Evolutionary conservation across 176 grass and related monocot species (phyloP).

Genomic region (Ampelocalamus luodianensis): DNA sequence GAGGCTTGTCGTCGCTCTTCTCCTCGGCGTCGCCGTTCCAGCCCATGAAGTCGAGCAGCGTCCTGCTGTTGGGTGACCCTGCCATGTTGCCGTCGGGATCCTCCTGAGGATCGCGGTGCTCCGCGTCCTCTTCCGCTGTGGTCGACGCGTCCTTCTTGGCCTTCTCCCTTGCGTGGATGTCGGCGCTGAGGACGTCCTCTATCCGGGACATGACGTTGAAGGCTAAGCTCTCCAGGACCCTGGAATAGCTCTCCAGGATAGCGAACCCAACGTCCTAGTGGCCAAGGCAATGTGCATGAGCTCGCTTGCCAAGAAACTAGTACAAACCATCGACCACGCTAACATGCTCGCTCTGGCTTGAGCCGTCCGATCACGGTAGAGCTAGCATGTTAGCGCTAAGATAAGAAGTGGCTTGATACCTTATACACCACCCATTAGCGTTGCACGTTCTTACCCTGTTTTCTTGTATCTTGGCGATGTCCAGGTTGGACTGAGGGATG

Average conservation of each 20-base stretch:
- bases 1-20: constrained; percentile 35
- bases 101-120: neutral
- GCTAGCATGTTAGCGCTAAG: neutral
- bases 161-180: constrained; percentile 52
- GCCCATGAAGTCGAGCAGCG: constrained; percentile 84
- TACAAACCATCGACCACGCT: neutral
- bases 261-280: constrained; percentile 83
- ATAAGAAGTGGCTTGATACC: neutral
- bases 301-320: neutral
- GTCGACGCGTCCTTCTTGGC: constrained; percentile 47
- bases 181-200: constrained; percentile 81
- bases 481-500: constrained; percentile 81
- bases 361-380: neutral
- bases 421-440: no score
- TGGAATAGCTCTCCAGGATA: constrained; percentile 90
- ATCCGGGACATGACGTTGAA: constrained; percentile 89
- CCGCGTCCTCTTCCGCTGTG: neutral
- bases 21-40: constrained; percentile 60
- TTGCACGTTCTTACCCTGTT: constrained; percentile 59
- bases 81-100: constrained; percentile 26
- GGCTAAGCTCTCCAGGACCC: constrained; percentile 88
- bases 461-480: constrained; percentile 95
- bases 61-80: constrained; percentile 47
- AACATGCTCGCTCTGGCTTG: neutral
- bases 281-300: neutral